phyloP scores from a whole-genome alignment of 2,329 filamentous ascomycete genomes.

The Aspergillus hortae region DNA sequence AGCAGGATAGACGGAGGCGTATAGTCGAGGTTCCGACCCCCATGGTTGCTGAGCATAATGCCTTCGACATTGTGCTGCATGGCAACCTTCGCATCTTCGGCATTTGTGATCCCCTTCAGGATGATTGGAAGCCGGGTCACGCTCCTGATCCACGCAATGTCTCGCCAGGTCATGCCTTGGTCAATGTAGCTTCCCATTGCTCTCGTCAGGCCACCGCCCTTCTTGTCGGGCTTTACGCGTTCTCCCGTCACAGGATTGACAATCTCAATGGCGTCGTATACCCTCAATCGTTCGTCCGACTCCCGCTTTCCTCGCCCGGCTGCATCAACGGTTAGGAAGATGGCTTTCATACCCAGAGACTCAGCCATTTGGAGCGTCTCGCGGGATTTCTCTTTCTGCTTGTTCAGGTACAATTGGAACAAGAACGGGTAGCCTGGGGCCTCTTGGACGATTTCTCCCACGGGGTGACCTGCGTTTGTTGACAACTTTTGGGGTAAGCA shows the following conservation, averaged over 20 bases:
- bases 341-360: constrained; percentile 70
- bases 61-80: constrained; percentile 32
- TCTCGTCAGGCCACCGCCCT: neutral
- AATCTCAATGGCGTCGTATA: constrained; percentile 1
- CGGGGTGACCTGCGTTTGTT: constrained; percentile 85
- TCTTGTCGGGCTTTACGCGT: constrained; percentile 3
- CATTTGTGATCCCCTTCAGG: constrained; percentile 15
- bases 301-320: constrained; percentile 78
- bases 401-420: constrained; percentile 94
- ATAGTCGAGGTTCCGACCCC: constrained; percentile 51
- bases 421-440: constrained; percentile 71
- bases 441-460: constrained; percentile 76
- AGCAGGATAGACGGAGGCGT: constrained; percentile 45
- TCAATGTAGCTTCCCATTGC: neutral
- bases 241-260: constrained; percentile 8
- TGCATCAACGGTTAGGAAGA: constrained; percentile 83
- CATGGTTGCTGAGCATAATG: constrained; percentile 54
- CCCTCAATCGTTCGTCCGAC: constrained; percentile 6
- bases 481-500: constrained; percentile 55
- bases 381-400: constrained; percentile 71
- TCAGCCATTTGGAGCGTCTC: constrained; percentile 72
- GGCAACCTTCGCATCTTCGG: constrained; percentile 16
- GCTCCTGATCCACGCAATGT: neutral
- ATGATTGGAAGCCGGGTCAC: constrained; percentile 10
- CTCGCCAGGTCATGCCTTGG: neutral